Percentiles rank a stretch among this genome's conserved stretches.
phyloP scores from a whole-genome alignment of 2,329 filamentous ascomycete species.

The Sporothrix phasma region DNA sequence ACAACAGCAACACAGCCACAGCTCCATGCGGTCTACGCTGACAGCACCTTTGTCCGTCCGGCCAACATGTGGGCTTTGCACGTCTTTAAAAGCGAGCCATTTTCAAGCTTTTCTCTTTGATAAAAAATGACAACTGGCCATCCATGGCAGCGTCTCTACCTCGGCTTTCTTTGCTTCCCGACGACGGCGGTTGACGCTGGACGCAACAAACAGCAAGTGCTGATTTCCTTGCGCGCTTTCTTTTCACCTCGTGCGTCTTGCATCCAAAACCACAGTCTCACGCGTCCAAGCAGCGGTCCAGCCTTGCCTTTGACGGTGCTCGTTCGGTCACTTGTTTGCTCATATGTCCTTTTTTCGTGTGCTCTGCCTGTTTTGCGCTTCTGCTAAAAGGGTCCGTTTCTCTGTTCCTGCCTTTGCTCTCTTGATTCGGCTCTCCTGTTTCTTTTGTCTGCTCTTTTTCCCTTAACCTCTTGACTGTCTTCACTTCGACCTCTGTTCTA shows the following conservation, averaged over 20 bases:
- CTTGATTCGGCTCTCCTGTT: not conserved
- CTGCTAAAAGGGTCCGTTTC: slow-evolving; percentile 1
- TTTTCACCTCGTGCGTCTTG: not conserved
- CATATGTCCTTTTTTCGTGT: not conserved
- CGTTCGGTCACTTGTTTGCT: slow-evolving; percentile 6
- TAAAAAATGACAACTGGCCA: too few relatives aligned
- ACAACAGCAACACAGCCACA: not conserved
- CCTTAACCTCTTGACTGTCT: not conserved
- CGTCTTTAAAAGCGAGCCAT: not conserved
- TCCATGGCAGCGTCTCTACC: not conserved
- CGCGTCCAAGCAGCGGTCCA: slow-evolving; percentile 5
- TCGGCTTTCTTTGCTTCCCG: not conserved
- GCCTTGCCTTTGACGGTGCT: not conserved
- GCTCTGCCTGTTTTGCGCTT: not conserved
- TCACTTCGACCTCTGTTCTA: slow-evolving; percentile 8
- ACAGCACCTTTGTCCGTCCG: not conserved
- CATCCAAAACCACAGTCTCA: not conserved
- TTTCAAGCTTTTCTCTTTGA: too few relatives aligned
- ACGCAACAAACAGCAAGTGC: not conserved
- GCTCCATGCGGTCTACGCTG: not conserved
- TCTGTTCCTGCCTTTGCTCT: not conserved
- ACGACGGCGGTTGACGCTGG: not conserved
- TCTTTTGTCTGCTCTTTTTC: not conserved
- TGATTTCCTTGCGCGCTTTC: not conserved
- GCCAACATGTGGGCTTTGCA: not conserved